Evolutionary conservation across 148 eudicot species (phyloP), one percentile per base, ranked within the genome.

Genomic region (Chenopodium berlandieri): DNA sequence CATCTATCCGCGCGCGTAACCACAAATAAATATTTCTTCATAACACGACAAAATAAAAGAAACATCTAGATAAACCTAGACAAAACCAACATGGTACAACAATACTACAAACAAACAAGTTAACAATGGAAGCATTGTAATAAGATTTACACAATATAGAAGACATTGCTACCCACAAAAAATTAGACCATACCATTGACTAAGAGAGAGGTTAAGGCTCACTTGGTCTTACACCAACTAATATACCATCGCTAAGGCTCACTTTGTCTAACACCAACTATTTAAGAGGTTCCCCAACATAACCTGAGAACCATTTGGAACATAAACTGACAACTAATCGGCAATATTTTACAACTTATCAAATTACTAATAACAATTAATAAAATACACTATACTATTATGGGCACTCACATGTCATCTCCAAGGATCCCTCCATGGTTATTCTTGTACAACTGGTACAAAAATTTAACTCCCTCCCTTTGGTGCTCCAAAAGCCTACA

Each of bases 361-460:
- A 14, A n/a, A 81, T 30, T 11, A 22, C 32, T 32, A 69, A 22
- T 17, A 80, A 63, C 40, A 17, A 67, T 11, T 9, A 81, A 46
- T 47, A 68, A 62, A 44, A 72, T 31, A 7, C 34, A 7, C 34
- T 23, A 31, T 4, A 25, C 23, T 37, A 76, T 72, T 63, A 79
- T 44, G 65, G 58, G 47, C 73, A 88, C 98, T 89, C 82, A 96
- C 99, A 96, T 96, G 88, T 96, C 99, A 88, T 96, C 99, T 76
- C 99, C 99, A 73, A 96, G 95, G 79, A 96, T 83, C 58, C 99
- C 99, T 86, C 99, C 99, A 83, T 91, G 98, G 83, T 92, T 92
- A 77, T 90, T 90, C 83, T 84, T 90, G 91, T 91, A 94, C 88
- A 96, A 83, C 75, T 86, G 83, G 77, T 92, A 94, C 77, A 96